These are phyloP conservation scores for Monosporascus sp. DNA, from an alignment of 2,329 filamentous ascomycete species.

Conservation along the genomic window DNA sequence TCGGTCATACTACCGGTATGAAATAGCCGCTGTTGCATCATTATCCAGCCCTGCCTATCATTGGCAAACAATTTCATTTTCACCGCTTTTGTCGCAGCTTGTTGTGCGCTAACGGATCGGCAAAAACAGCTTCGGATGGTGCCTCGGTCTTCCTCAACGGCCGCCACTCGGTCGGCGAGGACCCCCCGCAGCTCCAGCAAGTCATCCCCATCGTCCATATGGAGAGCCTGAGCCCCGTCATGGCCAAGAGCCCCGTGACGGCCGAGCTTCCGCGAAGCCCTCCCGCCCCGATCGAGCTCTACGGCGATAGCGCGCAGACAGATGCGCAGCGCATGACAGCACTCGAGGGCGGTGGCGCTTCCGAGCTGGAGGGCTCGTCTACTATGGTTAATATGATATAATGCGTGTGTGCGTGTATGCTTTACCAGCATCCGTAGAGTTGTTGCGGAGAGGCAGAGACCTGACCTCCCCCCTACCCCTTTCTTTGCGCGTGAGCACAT, in stretches of 20 bases:
- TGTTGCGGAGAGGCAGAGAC: too few relatives aligned
- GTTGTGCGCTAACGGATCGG: too few relatives aligned
- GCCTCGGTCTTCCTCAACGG: background rate
- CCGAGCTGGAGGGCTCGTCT: background rate
- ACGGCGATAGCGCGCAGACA: background rate
- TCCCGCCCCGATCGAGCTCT: background rate
- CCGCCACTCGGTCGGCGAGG: background rate
- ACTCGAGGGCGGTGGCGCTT: background rate
- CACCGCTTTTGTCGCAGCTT: too few relatives aligned
- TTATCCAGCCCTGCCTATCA: background rate
- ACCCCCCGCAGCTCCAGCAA: background rate
- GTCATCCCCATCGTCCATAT: background rate
- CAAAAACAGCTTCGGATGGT: background rate
- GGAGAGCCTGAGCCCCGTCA: too few relatives aligned
- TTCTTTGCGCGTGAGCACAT: too few relatives aligned
- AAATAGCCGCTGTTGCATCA: background rate
- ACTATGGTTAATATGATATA: background rate
- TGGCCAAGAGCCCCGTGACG: background rate
- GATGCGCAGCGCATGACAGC: background rate
- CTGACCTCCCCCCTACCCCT: too few relatives aligned
- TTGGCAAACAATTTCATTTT: background rate
- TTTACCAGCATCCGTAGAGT: too few relatives aligned
- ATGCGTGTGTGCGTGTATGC: background rate
- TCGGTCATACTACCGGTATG: conserved; percentile 1
- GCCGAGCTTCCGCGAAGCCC: background rate